These are phyloP conservation scores for Leccinum variabile DNA, from an alignment of 1,284 basidiomycete species.

Conservation along the genomic window DNA sequence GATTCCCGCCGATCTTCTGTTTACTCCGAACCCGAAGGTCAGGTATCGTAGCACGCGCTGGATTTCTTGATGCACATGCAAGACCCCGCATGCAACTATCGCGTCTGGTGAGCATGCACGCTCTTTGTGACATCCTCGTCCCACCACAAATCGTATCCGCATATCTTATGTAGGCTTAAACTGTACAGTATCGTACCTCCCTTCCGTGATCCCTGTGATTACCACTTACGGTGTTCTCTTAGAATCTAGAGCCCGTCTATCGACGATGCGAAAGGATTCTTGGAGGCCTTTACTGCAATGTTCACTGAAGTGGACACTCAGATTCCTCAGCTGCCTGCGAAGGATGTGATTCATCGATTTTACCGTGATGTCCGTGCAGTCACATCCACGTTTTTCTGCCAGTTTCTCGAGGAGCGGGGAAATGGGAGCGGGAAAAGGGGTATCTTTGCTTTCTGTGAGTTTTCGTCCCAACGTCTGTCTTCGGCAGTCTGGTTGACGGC, in stretches of 20 bases:
- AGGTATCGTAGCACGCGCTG: slow-evolving; percentile 83
- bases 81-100: slow-evolving; percentile 69
- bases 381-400: slow-evolving; percentile 53
- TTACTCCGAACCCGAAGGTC: slow-evolving; percentile 58
- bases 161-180: slow-evolving; percentile 59
- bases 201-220: not conserved
- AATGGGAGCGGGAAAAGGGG: slow-evolving; percentile 48
- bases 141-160: not conserved
- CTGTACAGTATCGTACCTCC: slow-evolving; percentile 52
- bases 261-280: slow-evolving; percentile 79
- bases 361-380: slow-evolving; percentile 69
- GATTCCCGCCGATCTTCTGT: too few relatives aligned
- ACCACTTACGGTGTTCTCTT: slow-evolving; percentile 11
- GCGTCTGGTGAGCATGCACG: slow-evolving; percentile 64
- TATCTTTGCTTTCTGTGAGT: slow-evolving; percentile 73
- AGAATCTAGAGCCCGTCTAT: slow-evolving; percentile 72
- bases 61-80: slow-evolving; percentile 72
- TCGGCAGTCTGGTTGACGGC: slow-evolving; percentile 11
- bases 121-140: not conserved
- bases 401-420: slow-evolving; percentile 78
- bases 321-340: slow-evolving; percentile 81
- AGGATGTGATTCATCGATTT: slow-evolving; percentile 83
- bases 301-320: slow-evolving; percentile 75
- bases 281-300: slow-evolving; percentile 65
- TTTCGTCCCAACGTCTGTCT: not conserved